These are phyloP conservation scores for Closterium sp. DNA, from an alignment of 139 green algal species.

Conservation along the genomic window DNA sequence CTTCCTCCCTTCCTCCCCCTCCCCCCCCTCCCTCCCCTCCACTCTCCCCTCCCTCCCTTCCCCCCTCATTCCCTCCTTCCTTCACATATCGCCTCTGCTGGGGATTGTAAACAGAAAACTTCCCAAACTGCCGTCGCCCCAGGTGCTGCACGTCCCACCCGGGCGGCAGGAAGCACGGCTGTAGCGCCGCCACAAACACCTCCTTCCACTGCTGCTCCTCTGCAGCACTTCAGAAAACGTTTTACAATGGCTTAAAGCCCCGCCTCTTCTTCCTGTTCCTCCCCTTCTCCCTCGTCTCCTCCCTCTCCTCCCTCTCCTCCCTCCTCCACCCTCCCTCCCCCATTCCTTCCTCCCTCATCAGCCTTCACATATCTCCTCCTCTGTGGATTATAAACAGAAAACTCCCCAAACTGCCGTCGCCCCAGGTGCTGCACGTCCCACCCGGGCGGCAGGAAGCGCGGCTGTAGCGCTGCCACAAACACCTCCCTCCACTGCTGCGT, in stretches of 20 bases:
- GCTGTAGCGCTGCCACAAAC: slow-evolving; percentile 40
- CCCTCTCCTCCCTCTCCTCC: neutral
- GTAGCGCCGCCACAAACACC: slow-evolving; percentile 36
- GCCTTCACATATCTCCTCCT: neutral
- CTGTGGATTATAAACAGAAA: neutral
- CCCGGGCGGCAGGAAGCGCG: slow-evolving; percentile 31
- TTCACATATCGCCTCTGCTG: neutral
- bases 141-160: slow-evolving; percentile 46
- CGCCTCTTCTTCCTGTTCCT: too few species aligned
- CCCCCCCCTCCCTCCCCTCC: too few species aligned
- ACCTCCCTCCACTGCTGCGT: slow-evolving; percentile 26
- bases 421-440: slow-evolving; percentile 46
- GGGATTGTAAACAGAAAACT: slow-evolving; percentile 28
- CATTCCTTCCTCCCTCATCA: neutral
- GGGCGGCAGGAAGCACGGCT: slow-evolving; percentile 31
- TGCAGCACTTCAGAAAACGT: too few species aligned
- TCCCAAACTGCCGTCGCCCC: slow-evolving; percentile 25
- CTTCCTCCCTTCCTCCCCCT: too few species aligned
- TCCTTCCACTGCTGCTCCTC: slow-evolving; percentile 7
- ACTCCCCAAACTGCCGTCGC: neutral
- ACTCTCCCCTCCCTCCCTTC: too few species aligned
- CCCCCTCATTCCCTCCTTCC: too few species aligned
- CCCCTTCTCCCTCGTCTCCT: neutral
- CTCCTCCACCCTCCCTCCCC: neutral
- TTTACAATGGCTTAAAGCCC: too few species aligned